Percentiles rank a stretch among this genome's conserved stretches.
Evolutionary conservation across 2,329 filamentous ascomycete genomes (phyloP).

Genomic region (Cytospora piceae): DNA sequence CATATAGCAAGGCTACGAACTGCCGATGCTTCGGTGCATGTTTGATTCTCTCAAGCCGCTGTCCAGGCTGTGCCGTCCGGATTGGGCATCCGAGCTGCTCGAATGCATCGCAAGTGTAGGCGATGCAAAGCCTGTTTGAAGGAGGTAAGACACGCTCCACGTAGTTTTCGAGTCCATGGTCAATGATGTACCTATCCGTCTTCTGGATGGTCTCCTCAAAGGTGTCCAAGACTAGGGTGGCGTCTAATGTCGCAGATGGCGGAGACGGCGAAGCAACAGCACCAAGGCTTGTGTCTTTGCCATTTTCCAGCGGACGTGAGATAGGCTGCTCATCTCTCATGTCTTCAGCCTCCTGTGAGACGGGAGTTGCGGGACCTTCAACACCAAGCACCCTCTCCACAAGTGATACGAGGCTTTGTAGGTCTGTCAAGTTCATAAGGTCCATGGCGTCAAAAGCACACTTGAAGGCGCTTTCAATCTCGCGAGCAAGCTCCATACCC

Average conservation of each 20-base stretch:
- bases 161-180: conserved; percentile 30
- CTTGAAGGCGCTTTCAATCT: conserved; percentile 45
- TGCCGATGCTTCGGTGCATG: conserved; percentile 37
- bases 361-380: background rate
- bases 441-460: conserved; percentile 30
- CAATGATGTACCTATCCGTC: background rate
- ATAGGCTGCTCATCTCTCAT: background rate
- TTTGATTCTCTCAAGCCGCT: conserved; percentile 35
- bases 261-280: background rate
- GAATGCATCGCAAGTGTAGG: conserved; percentile 42
- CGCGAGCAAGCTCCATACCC: conserved; percentile 51
- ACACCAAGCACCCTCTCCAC: background rate
- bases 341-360: background rate
- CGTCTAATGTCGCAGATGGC: background rate
- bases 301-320: background rate
- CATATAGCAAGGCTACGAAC: conserved; percentile 41
- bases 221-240: background rate
- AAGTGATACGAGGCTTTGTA: conserved; percentile 6
- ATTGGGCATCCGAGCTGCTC: conserved; percentile 39
- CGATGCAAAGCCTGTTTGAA: conserved; percentile 35
- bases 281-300: background rate
- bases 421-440: conserved; percentile 12
- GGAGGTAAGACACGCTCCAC: conserved; percentile 36
- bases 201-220: background rate
- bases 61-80: conserved; percentile 34